Base-by-base conservation (phyloP, 176 grass and related monocot genomes). In the Puccinellia tenuiflora region DNA sequence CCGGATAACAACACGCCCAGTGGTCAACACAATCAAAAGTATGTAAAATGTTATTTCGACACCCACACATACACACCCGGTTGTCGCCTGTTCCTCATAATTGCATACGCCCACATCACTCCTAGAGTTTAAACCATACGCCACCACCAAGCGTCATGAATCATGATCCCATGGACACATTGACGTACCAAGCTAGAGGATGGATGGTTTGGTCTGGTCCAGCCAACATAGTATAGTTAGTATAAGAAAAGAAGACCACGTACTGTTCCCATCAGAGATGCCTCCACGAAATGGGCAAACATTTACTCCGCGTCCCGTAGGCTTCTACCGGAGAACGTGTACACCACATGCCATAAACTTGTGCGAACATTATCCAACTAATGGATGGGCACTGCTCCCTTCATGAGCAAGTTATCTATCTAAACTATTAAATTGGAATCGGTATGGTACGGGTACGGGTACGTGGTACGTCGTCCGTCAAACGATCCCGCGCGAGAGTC, bases 291-390 rank as follows among this genome's bases (percentile, higher is more conserved):
- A 73, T 60, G 20, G 73, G 45, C 22, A 16, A 35, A 34, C 13
- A 78, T 85, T 85, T 85, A 78, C 47, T 70, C 18, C 61, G 13
- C 25, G 31, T 16, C 10, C 57, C 45, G 31, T 66, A 25, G 30
- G n/a, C 6, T 13, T 39, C 21, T 47, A 16, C 45, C 18, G 33
- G 12, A 84, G 59, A 64, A 54, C 60, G 42, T 82, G 80, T 34
- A 46, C 52, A 46, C 22, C 37, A 47, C 68, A 34, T 46, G 10
- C 52, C 67, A 45, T 60, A n/a, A 71, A 24, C 38, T 4, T 4
- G 79, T 34, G 33, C 15, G 11, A 55, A 35, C 57, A 76, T n/a
- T n/a, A n/a, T 28, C 30, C 45, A 76, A 75, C 40, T 15, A 76
- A 35, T 34, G n/a, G n/a, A n/a, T n/a, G n/a, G n/a, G n/a, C n/a